Conservation (phyloP, 2,329 filamentous ascomycete genomes). For the Exophiala sideris region DNA sequence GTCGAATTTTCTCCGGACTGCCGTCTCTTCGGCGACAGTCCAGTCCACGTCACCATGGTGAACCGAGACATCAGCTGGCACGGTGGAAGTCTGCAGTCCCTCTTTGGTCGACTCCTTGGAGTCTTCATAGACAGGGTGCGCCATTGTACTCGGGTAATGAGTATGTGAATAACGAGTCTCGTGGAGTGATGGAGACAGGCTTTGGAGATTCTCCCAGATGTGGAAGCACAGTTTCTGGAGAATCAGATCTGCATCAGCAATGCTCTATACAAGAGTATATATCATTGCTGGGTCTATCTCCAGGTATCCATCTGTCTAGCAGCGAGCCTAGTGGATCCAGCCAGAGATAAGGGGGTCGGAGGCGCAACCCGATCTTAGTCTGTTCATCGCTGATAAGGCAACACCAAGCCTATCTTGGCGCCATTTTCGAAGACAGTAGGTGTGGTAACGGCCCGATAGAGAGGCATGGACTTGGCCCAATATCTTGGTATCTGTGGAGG, state of each 20-base stretch:
- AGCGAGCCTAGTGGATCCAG: background rate
- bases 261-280: background rate
- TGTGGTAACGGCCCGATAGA: background rate
- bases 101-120: background rate
- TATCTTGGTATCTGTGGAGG: background rate
- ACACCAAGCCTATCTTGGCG: background rate
- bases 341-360: constrained; percentile 1
- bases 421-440: background rate
- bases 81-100: background rate
- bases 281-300: background rate
- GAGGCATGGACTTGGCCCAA: background rate
- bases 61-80: background rate
- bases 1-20: constrained; percentile 24
- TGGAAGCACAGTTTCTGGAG: background rate
- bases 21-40: constrained; percentile 24
- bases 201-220: background rate
- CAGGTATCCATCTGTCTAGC: background rate
- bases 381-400: background rate
- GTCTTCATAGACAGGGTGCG: background rate
- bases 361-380: background rate
- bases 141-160: background rate
- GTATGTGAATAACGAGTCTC: background rate
- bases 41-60: constrained; percentile 14
- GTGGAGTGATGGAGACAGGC: background rate
- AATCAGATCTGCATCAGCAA: too few species aligned